Evolutionary conservation across 768 basidiomycete species (phyloP).

Genomic region (Boletus fagicola): DNA sequence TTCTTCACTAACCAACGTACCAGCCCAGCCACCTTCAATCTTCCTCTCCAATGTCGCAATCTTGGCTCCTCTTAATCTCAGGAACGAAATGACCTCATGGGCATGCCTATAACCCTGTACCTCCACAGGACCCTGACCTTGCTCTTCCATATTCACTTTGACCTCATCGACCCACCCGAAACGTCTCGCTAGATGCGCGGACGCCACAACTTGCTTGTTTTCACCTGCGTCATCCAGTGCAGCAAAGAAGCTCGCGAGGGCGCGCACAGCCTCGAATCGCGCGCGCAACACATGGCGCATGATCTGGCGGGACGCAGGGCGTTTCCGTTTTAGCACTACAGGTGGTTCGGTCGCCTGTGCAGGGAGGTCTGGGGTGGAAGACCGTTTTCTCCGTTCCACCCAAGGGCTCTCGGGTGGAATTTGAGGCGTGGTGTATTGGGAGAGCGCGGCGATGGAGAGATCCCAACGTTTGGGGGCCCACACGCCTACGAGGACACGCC

Average conservation of each 20-base stretch:
- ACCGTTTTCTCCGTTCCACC: conserved; percentile 53
- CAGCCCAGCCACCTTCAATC: conserved; percentile 68
- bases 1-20: conserved; percentile 56
- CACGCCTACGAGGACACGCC: conserved; percentile 93
- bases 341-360: conserved; percentile 39
- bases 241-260: conserved; percentile 69
- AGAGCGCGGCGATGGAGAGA: conserved; percentile 67
- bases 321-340: conserved; percentile 30
- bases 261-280: conserved; percentile 78
- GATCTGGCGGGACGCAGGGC: conserved; percentile 76
- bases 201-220: conserved; percentile 46
- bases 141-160: conserved; percentile 17
- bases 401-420: conserved; percentile 69
- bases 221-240: conserved; percentile 53
- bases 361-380: conserved; percentile 25
- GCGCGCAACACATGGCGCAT: conserved; percentile 87
- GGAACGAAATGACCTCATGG: conserved; percentile 68
- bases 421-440: conserved; percentile 66
- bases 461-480: conserved; percentile 90
- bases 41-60: conserved; percentile 49
- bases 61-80: conserved; percentile 70
- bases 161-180: conserved; percentile 42
- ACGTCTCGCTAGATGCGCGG: conserved; percentile 46
- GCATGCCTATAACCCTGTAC: conserved; percentile 60
- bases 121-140: conserved; percentile 27